Conservation (phyloP, 352 stramenopile species). For the Phytophthora pisi region DNA sequence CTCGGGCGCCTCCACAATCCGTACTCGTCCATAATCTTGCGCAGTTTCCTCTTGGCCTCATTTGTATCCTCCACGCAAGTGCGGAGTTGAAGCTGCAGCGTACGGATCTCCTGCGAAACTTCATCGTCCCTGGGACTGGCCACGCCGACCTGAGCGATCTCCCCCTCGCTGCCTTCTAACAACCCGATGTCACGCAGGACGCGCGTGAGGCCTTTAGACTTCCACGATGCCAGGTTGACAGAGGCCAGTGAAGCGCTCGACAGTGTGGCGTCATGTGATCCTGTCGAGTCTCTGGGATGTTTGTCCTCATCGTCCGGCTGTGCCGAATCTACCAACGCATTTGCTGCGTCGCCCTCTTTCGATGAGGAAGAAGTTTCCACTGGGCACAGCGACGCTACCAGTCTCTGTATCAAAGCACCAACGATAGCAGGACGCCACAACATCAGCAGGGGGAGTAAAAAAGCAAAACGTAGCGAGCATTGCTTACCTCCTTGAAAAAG, state of each 20-base stretch:
- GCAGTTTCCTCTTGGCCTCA: conserved; percentile 62
- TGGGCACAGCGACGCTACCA: conserved; percentile 36
- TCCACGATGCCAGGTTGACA: conserved; percentile 32
- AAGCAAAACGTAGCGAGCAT: neutral
- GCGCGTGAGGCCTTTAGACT: conserved; percentile 30
- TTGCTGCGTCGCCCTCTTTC: conserved; percentile 10
- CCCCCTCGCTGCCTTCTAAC: conserved; percentile 40
- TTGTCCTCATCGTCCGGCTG: conserved; percentile 33
- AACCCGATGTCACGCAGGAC: conserved; percentile 57
- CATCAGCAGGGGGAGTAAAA: neutral
- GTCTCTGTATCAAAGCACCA: conserved; percentile 31
- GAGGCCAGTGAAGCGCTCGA: conserved; percentile 12
- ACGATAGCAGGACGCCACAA: neutral
- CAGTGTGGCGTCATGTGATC: conserved; percentile 8
- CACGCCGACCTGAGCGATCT: conserved; percentile 33
- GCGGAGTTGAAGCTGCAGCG: conserved; percentile 51
- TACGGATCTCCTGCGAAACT: conserved; percentile 67
- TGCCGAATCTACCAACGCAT: conserved; percentile 1
- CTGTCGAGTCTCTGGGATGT: conserved; percentile 8
- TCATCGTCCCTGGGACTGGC: conserved; percentile 56
- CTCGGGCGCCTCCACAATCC: conserved; percentile 1
- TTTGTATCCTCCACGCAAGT: conserved; percentile 55
- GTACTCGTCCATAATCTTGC: conserved; percentile 60
- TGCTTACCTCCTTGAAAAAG: conserved; percentile 55
- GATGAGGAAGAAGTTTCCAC: conserved; percentile 10